Evolutionary conservation across 805 yeast genomes (phyloP), one percentile per base, ranked within the genome.

Genomic region (Saccharomycopsis guyanensis): DNA sequence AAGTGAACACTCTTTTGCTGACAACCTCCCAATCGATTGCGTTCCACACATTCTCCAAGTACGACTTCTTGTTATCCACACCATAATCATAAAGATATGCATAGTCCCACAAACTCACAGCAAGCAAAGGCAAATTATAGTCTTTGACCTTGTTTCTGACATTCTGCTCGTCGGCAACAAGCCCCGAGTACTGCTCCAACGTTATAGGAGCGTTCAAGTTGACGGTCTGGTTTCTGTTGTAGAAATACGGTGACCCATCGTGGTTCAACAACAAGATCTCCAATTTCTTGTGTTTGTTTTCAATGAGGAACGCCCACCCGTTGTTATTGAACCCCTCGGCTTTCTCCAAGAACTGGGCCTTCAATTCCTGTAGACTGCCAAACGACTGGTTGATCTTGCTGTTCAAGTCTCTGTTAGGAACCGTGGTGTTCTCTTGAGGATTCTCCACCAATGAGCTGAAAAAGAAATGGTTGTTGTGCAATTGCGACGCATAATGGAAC

Each of bases 41-140:
- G 43, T 79, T 75, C 79, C 95, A 80, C 58, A 81, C 80, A 52
- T 80, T 81, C 51, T 75, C 75, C 54, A 93, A 72, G 64, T 84
- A 93, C 44, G 73, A 69, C 38, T 75, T 69, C 66, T 82, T 83
- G 19, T 56, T 59, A 43, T 63, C 68, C 43, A 86, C 72, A 40
- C 97, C 96, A 64, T 82, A 91, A 64, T 93, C 97, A 23, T 75
- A 67, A 38, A 87, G 57, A 62, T 82, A 93, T n/a, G 96, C 86
- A 53, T 80, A 76, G 62, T 91, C 95, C 96, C 97, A 89, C 55
- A 84, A 72, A 63, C 80, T 86, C 53, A 88, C 71, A 42, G 80
- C 84, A 54, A 93, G 71, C 39, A 93, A 65, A 4, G 93, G 95
- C 54, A 88, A 68, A 20, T 79, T 72, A 67, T 73, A 77, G 60